Evolutionary conservation across 768 basidiomycete genomes (phyloP), one percentile per base, ranked within the genome.

Genomic region (Solioccasus polychromus): DNA sequence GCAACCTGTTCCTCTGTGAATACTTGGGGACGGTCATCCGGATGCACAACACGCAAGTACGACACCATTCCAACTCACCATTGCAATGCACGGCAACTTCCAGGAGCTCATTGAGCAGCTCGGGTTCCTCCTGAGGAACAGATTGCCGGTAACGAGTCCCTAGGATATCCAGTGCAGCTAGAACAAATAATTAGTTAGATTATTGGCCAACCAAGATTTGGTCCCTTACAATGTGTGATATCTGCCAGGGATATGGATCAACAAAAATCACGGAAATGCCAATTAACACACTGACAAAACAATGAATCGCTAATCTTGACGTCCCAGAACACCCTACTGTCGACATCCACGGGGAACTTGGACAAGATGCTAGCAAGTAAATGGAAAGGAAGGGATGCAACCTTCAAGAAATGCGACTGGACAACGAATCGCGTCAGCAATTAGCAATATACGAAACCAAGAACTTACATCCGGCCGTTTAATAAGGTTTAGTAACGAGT

Each of bases 391-490:
- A 92, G 73, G 3, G 79, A 83, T 3, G 88, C 83, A 22, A 86
- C 86, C 69, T 92, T 92, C 55, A 92, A 71, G 71, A 92, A 92
- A 61, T 89, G 90, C 15, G 87, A 83, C 87, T 91, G 2, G 17
- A 48, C 29, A 39, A 45, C 3, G 42, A 47, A 26, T 36, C 20
- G 9, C 15, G 39, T 63, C n/a, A 70, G 34, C 45, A 31, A 45
- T 12, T 8, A 23, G 28, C 20, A 14, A 7, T 37, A 9, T 36
- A 23, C 26, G 6, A 29, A 43, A 26, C 8, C n/a, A 51, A 39
- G 37, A 5, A 64, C 83, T 59, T 57, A 88, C 88, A 62, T 89
- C 86, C 2, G 87, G 88, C 23, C 83, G 81, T 49, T 80, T 79
- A 55, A 92, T 83, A 26, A 92, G 76, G 50, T 82, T 77, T 46